Evolutionary conservation across 2,329 filamentous ascomycete genomes (phyloP).

Genomic region (Lachnellula subtilissima): DNA sequence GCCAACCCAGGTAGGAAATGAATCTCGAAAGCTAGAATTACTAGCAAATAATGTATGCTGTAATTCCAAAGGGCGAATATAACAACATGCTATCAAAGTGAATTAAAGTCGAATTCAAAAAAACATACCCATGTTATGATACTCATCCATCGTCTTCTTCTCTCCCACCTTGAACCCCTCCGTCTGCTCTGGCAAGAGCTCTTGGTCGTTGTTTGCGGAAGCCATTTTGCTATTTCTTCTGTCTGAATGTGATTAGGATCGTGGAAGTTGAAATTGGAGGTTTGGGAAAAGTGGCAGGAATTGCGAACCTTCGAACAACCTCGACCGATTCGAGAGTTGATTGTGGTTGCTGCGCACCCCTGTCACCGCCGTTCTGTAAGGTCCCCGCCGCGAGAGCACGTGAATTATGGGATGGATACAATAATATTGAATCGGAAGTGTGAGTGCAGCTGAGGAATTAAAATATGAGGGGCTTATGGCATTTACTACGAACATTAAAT

Average conservation of each 20-base stretch:
- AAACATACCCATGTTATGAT: slow-evolving; percentile 80
- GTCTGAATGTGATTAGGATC: background rate
- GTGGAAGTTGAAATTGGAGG: background rate
- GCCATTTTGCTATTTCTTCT: slow-evolving; percentile 19
- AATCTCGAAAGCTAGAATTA: background rate
- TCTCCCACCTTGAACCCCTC: slow-evolving; percentile 97
- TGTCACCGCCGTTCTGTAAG: slow-evolving; percentile 10
- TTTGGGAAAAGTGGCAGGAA: background rate
- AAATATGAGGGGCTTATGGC: no score
- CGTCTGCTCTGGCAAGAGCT: slow-evolving; percentile 80
- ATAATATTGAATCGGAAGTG: background rate
- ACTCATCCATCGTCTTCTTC: slow-evolving; percentile 96
- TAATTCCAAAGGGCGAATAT: background rate
- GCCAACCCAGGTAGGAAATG: no score
- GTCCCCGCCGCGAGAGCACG: background rate
- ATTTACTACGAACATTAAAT: no score
- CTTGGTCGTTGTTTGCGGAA: slow-evolving; percentile 61
- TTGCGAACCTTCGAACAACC: background rate
- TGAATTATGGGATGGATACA: background rate
- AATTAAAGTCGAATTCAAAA: background rate
- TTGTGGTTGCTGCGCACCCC: slow-evolving; percentile 5
- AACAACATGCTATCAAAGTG: background rate
- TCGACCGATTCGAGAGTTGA: background rate
- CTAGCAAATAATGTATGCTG: background rate
- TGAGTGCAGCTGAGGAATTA: background rate